Conservation (phyloP, 148 eudicot species). For the Oxyria digyna region DNA sequence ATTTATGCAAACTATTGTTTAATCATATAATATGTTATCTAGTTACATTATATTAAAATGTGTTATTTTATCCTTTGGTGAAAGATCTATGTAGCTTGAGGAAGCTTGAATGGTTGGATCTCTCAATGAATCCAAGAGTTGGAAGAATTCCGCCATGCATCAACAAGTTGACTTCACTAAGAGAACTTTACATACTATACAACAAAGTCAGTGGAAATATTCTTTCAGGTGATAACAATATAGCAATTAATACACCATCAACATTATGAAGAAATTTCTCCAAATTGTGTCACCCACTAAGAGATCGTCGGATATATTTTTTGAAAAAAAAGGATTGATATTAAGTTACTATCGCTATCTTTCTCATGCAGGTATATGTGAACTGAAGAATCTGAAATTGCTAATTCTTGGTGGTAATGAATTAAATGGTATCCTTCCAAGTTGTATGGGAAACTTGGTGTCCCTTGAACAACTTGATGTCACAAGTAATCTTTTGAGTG, state of each 20-base stretch:
- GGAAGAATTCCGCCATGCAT: conserved; percentile 6
- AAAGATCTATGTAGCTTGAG: background rate
- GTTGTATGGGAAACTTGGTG: background rate
- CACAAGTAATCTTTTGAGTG: background rate
- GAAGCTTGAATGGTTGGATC: background rate
- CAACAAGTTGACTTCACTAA: background rate
- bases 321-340: too few relatives aligned
- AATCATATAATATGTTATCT: too few relatives aligned
- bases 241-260: too few relatives aligned
- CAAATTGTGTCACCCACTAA: too few relatives aligned
- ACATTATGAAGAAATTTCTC: too few relatives aligned
- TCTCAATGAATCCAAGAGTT: background rate
- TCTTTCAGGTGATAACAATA: background rate
- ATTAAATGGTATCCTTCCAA: background rate
- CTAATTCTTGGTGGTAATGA: background rate
- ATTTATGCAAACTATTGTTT: too few relatives aligned
- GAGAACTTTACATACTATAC: background rate
- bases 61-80: background rate
- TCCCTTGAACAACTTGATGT: background rate
- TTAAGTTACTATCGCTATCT: too few relatives aligned
- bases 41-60: too few relatives aligned
- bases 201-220: background rate
- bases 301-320: too few relatives aligned
- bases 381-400: background rate
- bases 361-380: background rate